Base-by-base conservation (phyloP, 2,329 filamentous ascomycete genomes). In the Penicillium vulpinum region DNA sequence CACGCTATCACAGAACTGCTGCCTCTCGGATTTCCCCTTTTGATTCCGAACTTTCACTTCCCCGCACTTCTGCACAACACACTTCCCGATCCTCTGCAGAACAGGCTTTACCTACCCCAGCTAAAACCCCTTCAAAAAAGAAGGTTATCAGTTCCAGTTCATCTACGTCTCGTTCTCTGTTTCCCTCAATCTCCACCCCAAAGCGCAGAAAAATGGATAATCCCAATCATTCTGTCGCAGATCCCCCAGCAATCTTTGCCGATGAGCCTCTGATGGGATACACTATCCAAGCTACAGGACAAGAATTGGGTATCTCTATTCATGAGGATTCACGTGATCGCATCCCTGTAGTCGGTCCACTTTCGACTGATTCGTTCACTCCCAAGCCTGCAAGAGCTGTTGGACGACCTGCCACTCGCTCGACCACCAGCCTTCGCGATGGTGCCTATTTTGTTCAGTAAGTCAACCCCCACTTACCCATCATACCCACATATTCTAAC, bases 251-350 rank as follows among this genome's bases (percentile, higher is more conserved):
- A n/a, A 51, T 45, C 73, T 22, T 80, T 9, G 22, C 24, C 11
- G 43, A 40, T 39, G 44, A 54, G 16, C 44, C 51, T 58, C 60
- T 21, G 61, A 62, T 21, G 66, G 60, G 26, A 22, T 72, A 76
- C 22, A 22, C 36, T n/a, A 13, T 51, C 10, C 24, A 36, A n/a
- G 15, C 39, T 31, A 15, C 31, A 8, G 33, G 24, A 18, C 29
- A 51, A 13, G 28, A 49, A 21, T 33, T 41, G 36, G 49, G 39
- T 70, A 82, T 86, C 44, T 71, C 81, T 49, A 84, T 88, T 59
- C 87, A 80, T 72, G 86, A 84, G n/a, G 85, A 88, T 64, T 82
- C 82, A 26, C 81, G 85, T 62, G 85, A 87, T 66, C 81, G 83
- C 44, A 75, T 87, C 31, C 77, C 74, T 33, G 75, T 79, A 45